Evolutionary conservation across 1,284 basidiomycete species (phyloP).

Genomic region (Tremellales sp.): DNA sequence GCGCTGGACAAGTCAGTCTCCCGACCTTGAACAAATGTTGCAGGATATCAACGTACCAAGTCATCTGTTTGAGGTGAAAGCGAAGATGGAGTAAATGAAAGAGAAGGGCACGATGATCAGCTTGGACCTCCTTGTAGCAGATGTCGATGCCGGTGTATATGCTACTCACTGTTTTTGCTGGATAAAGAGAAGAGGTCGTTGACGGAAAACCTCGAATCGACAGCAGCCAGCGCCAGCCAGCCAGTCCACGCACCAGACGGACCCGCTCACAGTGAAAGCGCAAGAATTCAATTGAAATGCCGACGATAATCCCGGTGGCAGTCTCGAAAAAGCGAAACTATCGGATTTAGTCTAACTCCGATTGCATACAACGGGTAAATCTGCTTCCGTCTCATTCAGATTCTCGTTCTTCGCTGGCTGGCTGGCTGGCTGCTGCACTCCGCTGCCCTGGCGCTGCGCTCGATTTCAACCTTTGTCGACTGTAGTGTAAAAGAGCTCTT

Average conservation of each 20-base stretch:
- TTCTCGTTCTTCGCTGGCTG: not conserved
- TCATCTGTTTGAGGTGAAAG: constrained; percentile 12
- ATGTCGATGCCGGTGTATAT: not conserved
- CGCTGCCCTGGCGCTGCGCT: no score
- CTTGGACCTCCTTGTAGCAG: not conserved
- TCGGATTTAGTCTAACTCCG: constrained; percentile 14
- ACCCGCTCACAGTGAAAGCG: not conserved
- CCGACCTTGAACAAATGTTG: not conserved
- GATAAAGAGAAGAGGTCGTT: constrained; percentile 6
- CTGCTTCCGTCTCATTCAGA: not conserved
- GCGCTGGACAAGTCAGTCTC: constrained; percentile 21
- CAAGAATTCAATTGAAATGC: not conserved
- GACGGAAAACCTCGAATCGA: constrained; percentile 2
- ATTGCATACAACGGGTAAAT: not conserved
- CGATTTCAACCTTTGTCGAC: not conserved
- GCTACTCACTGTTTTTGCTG: constrained; percentile 19
- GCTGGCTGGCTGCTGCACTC: no score
- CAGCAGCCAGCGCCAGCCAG: not conserved
- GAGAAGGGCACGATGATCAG: constrained; percentile 4
- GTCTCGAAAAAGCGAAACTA: constrained; percentile 3
- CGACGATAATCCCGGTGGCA: constrained; percentile 11
- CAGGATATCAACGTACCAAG: constrained; percentile 8
- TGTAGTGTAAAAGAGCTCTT: not conserved
- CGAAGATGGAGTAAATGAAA: not conserved
- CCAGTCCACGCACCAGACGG: not conserved